Base-by-base conservation (phyloP, 768 basidiomycete species). In the Podaxis rugospora region DNA sequence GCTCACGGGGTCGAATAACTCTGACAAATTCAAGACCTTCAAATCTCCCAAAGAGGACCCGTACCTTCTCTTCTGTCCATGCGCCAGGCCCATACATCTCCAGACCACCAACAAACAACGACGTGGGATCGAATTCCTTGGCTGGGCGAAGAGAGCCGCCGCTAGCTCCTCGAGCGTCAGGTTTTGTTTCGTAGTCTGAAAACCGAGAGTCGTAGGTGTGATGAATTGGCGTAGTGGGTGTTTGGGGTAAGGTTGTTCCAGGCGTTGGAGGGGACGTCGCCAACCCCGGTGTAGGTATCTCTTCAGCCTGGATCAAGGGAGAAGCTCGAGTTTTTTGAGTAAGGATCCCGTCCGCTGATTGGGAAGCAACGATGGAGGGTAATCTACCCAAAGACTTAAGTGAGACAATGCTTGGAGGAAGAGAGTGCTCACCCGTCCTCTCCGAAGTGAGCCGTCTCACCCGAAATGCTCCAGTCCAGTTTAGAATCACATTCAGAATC, bases 81-180 rank as follows among this genome's bases (percentile, higher is more conserved):
- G 83, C 82, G 27, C 76, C 76, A 2, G 84, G 78, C 4, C 85
- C 87, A 65, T 77, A 78, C 67, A 84, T 80, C 65, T 88, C 86
- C 47, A 93, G 77, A 4, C 89, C 89, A 5, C 91, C 90, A 28
- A 92, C 87, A 68, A 92, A 92, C 28, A 93, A 76, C 1, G 88
- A 85, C 2, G 79, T 83, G 0, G 86, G 87, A 68, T 92, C 89
- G 13, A 87, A 69, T 23, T 80, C 77, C 58, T 75, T 73, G 35
- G 76, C 73, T n/a, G 69, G 68, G 27, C 61, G 46, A 35, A 51
- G 10, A 13, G 47, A 3, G 11, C 13, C 62, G 9, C 63, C 62
- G 35, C 68, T 65, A 51, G 63, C 66, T 50, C 70, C 68, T 23
- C 51, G 53, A 21, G 51, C 57, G 14, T 64, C 62, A n/a, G 70